phyloP scores from a whole-genome alignment of 352 stramenopile genomes.

The Pythium aristosporum region DNA sequence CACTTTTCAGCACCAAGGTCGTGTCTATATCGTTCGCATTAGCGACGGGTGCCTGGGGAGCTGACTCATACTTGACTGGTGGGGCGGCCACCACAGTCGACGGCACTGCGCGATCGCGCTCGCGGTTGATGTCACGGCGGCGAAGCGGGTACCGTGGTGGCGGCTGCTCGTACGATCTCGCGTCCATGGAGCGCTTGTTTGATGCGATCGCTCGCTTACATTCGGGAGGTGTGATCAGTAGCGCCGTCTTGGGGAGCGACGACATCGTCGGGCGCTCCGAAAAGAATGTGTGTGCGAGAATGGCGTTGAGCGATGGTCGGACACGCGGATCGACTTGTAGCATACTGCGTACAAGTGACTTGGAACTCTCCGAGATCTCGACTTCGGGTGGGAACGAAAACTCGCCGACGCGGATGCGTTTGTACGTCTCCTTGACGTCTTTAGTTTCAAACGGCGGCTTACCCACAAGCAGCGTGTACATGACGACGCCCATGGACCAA shows the following conservation, averaged over 20 bases:
- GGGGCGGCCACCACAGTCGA: background rate
- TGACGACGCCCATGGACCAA: conserved; percentile 97
- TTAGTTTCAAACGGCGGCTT: conserved; percentile 97
- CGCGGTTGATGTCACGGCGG: conserved; percentile 17
- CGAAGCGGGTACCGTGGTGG: conserved; percentile 20
- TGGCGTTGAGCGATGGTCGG: conserved; percentile 70
- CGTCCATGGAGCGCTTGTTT: conserved; percentile 30
- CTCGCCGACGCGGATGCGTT: conserved; percentile 95
- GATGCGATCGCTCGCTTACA: conserved; percentile 42
- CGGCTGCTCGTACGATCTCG: conserved; percentile 22
- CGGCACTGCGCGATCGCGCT: background rate
- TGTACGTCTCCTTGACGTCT: conserved; percentile 98
- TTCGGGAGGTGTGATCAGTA: conserved; percentile 69
- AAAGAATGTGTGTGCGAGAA: conserved; percentile 82
- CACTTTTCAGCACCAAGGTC: conserved; percentile 17
- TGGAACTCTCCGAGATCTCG: conserved; percentile 78
- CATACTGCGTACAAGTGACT: conserved; percentile 75
- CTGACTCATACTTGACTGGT: background rate
- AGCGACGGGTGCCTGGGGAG: background rate
- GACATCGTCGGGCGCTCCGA: conserved; percentile 50
- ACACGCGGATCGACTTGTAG: conserved; percentile 66
- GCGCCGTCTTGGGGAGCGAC: conserved; percentile 55
- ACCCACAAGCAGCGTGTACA: conserved; percentile 97
- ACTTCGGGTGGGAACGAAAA: conserved; percentile 94
- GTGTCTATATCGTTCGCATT: conserved; percentile 3